Conservation (phyloP, 345 rosid genomes). For the Dipteronia sinensis region DNA sequence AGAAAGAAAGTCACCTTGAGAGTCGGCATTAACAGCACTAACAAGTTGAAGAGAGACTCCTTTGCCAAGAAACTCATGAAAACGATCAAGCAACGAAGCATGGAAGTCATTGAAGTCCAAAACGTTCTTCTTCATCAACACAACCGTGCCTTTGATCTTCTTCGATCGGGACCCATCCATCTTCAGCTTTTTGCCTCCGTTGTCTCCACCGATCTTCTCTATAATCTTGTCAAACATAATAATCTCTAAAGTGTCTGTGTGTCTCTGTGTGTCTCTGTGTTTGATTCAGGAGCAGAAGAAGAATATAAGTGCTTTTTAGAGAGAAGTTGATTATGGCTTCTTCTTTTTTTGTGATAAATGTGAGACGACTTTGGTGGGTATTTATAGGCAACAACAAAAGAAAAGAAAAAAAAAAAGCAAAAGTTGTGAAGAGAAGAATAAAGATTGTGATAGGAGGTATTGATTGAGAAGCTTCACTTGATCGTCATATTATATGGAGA, state of each 20-base stretch:
- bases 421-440: background rate
- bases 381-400: background rate
- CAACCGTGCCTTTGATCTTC: conserved; percentile 67
- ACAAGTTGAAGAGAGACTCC: conserved; percentile 72
- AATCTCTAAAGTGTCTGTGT: background rate
- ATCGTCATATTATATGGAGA: background rate
- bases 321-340: too few species aligned
- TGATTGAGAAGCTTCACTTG: background rate
- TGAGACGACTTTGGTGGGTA: background rate
- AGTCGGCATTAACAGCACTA: conserved; percentile 53
- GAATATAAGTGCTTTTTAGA: too few species aligned
- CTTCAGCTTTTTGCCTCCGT: background rate
- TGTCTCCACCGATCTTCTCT: conserved; percentile 19
- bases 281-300: background rate
- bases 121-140: conserved; percentile 88
- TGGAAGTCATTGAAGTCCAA: conserved; percentile 78
- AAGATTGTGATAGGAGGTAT: background rate
- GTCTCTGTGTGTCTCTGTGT: background rate
- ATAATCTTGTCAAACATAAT: background rate
- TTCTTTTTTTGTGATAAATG: background rate
- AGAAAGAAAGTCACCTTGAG: conserved; percentile 25
- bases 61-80: conserved; percentile 64
- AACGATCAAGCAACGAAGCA: conserved; percentile 62
- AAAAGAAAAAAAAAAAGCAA: background rate
- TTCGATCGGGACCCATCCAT: background rate